Evolutionary conservation across 352 stramenopile species (phyloP).

Genomic region (Pythium insidiosum): DNA sequence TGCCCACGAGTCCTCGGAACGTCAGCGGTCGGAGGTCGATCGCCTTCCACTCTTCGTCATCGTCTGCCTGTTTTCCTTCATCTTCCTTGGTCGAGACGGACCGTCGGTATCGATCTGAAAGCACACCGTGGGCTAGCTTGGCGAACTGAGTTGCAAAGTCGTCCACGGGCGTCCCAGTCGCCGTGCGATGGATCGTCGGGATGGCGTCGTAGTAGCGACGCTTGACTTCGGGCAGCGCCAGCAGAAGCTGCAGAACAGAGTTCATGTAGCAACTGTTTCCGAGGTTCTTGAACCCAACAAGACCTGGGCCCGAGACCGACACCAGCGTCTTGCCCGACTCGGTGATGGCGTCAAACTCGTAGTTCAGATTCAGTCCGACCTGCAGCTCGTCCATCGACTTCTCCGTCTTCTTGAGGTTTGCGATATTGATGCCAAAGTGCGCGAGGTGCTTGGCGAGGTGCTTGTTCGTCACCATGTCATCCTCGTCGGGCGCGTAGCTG

Average conservation of each 20-base stretch:
- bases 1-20: conserved; percentile 93
- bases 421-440: conserved; percentile 95
- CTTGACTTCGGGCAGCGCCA: conserved; percentile 73
- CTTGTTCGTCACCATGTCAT: conserved; percentile 96
- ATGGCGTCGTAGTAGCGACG: conserved; percentile 56
- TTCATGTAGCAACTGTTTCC: conserved; percentile 99
- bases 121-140: conserved; percentile 87
- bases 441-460: conserved; percentile 91
- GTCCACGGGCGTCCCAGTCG: conserved; percentile 17
- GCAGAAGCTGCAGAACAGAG: conserved; percentile 93
- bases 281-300: conserved; percentile 98
- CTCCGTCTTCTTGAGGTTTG: conserved; percentile 95
- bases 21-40: conserved; percentile 80
- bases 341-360: conserved; percentile 98
- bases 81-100: conserved; percentile 5
- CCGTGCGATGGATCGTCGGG: conserved; percentile 45
- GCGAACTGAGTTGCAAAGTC: conserved; percentile 91
- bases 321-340: conserved; percentile 92
- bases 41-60: conserved; percentile 16
- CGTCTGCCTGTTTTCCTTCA: too few relatives aligned
- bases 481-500: conserved; percentile 96
- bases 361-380: conserved; percentile 95
- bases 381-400: conserved; percentile 98
- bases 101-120: conserved; percentile 77
- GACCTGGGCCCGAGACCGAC: conserved; percentile 85